Percentiles rank a stretch among this genome's conserved stretches.
Evolutionary conservation across 345 rosid species (phyloP).

Genomic region (Balakata baccata): DNA sequence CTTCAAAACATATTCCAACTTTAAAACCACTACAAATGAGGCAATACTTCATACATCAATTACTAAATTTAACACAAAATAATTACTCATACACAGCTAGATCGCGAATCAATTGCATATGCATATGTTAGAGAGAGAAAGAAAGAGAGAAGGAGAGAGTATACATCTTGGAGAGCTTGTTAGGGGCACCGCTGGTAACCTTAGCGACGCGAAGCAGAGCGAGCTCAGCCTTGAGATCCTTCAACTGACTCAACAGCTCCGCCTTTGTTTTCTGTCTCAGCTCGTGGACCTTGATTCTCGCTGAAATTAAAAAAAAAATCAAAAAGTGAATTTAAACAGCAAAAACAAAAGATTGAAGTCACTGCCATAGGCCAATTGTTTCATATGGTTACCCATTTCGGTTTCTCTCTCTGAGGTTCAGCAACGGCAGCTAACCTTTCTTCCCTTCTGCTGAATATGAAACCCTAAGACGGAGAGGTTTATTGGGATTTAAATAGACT

Average conservation of each 20-base stretch:
- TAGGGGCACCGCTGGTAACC: slow-evolving; percentile 71
- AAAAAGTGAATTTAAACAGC: neutral
- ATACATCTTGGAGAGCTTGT: slow-evolving; percentile 69
- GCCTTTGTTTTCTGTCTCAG: slow-evolving; percentile 52
- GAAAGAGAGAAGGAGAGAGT: neutral
- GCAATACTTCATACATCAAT: neutral
- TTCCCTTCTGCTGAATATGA: neutral
- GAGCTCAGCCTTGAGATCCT: slow-evolving; percentile 63
- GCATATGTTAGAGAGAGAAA: neutral
- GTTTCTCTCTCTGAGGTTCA: neutral
- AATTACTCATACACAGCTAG: neutral
- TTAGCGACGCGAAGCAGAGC: slow-evolving; percentile 72
- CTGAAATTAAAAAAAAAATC: slow-evolving; percentile 25
- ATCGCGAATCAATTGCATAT: neutral
- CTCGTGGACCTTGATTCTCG: slow-evolving; percentile 71
- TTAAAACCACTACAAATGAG: neutral
- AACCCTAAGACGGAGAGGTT: slow-evolving; percentile 22
- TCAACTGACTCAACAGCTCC: slow-evolving; percentile 54
- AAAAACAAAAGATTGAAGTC: neutral
- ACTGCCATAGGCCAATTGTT: no score
- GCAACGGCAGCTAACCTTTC: slow-evolving; percentile 9
- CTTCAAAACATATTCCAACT: neutral
- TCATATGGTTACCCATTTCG: slow-evolving; percentile 14
- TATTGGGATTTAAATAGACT: neutral
- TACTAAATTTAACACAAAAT: neutral